Percentiles rank a stretch among this genome's conserved stretches.
These are phyloP conservation scores for Smallanthus sonchifolius DNA, from an alignment of 129 eudicot genomes.

Conservation along the genomic window DNA sequence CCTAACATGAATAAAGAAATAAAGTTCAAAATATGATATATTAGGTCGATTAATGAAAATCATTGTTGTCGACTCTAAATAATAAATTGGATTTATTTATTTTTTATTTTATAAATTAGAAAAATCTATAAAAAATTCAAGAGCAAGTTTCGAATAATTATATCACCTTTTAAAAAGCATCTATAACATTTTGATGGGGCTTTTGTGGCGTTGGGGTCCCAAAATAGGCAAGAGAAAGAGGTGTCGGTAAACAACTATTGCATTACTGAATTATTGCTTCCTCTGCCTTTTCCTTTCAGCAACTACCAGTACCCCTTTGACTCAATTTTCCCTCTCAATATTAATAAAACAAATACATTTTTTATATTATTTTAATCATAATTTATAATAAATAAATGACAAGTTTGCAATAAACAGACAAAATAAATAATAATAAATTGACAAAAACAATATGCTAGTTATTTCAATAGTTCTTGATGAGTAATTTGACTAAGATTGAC, in stretches of 20 bases:
- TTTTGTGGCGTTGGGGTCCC: constrained; percentile 20
- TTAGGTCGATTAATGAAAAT: too few species aligned
- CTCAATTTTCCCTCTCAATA: neutral
- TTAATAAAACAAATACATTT: neutral
- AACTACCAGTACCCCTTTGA: constrained; percentile 16
- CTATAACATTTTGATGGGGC: neutral
- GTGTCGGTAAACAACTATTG: constrained; percentile 22
- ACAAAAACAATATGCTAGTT: neutral
- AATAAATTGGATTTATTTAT: neutral
- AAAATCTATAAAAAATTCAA: neutral
- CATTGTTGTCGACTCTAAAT: neutral
- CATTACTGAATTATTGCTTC: constrained; percentile 14
- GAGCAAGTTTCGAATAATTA: neutral
- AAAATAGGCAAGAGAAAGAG: constrained; percentile 19
- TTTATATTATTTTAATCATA: neutral
- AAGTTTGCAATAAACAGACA: neutral
- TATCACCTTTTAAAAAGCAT: constrained; percentile 8
- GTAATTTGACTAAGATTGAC: neutral
- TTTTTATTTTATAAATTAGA: neutral
- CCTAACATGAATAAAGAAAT: too few species aligned
- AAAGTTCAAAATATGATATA: too few species aligned
- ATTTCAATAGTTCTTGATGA: too few species aligned
- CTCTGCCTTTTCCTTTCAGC: constrained; percentile 1
- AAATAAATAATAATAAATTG: neutral
- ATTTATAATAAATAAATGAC: neutral